Base-by-base conservation (phyloP, 352 stramenopile genomes). In the Phytophthora megakarya region DNA sequence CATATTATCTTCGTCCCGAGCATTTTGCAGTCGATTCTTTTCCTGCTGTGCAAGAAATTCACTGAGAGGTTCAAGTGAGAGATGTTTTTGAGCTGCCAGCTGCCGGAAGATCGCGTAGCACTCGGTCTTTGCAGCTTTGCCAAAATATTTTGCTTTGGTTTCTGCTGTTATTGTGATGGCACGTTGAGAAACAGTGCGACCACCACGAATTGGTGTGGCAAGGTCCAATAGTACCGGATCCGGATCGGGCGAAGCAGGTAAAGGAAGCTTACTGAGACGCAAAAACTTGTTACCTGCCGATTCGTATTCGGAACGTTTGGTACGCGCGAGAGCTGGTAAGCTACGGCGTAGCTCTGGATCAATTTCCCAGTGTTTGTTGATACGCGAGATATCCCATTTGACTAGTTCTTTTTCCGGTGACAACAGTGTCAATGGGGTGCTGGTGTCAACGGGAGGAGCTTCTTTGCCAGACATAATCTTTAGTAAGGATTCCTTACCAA, bases 321-420 rank as follows among this genome's bases (percentile, higher is more conserved):
- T 42, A 6, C 82, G 78, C 12, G 78, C 84, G 15, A 93, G 79
- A 11, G 72, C 75, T 8, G 81, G 84, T 26, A 93, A 65, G 22
- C 61, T 86, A 23, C 80, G 78, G 19, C 65, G 64, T 28, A 91
- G 67, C 16, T 91, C 81, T 8, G 64, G 25, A 49, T 90, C 81
- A 60, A 90, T 93, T 51, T 82, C 80, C 84, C 84, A 93, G 59
- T 78, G 78, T 37, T 83, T 81, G 69, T 87, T 91, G 54, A 93
- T 61, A 10, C 81, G 74, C 25, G 75, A 86, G 61, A 93, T 90
- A 30, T 91, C 79, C 84, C 84, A 93, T 26, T 52, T 58, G 33
- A 63, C 59, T 13, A 45, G 35, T 16, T 37, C 32, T 13, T 30
- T 48, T 56, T 63, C 54, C n/a, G 38, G 23, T 1, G 23, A 46